Conservation (phyloP, 2,329 filamentous ascomycete genomes). For the Colletotrichum sp. region DNA sequence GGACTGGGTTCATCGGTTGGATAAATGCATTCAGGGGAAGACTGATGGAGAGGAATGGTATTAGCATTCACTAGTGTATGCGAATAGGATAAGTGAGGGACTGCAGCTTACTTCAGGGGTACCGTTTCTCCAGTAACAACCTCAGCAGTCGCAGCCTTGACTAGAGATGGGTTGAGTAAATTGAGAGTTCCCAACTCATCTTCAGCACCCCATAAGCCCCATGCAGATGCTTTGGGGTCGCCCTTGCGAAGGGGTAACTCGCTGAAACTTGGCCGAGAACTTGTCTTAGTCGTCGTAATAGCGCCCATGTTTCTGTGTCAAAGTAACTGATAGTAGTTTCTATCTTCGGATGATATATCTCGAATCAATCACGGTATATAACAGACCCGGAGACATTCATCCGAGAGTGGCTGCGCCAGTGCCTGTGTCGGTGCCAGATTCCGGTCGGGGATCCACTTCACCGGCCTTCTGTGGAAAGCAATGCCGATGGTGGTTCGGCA, state of each 20-base stretch:
- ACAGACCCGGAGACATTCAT: neutral
- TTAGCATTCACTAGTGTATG: neutral
- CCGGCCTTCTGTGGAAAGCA: neutral
- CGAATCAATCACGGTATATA: neutral
- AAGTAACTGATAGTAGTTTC: neutral
- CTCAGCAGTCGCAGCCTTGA: neutral
- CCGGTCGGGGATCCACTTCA: neutral
- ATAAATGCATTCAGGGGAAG: constrained; percentile 10
- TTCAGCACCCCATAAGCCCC: constrained; percentile 3
- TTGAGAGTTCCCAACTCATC: constrained; percentile 16
- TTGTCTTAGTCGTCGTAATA: neutral
- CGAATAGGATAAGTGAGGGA: neutral
- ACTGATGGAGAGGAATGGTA: neutral
- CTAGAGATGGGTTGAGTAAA: neutral
- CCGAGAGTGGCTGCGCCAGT: neutral
- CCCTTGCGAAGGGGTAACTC: neutral
- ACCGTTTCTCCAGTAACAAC: neutral
- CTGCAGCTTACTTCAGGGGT: neutral
- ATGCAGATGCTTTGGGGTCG: constrained; percentile 6
- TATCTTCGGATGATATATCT: neutral
- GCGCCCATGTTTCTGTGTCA: neutral
- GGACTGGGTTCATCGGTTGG: constrained; percentile 13
- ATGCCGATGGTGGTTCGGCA: neutral
- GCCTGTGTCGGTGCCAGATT: neutral
- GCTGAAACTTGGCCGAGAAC: neutral